A percentile compares a stretch with the other conserved stretches of the same genome.
These are phyloP conservation scores for Kandelia obovata DNA, from an alignment of 345 rosid species.

Conservation along the genomic window DNA sequence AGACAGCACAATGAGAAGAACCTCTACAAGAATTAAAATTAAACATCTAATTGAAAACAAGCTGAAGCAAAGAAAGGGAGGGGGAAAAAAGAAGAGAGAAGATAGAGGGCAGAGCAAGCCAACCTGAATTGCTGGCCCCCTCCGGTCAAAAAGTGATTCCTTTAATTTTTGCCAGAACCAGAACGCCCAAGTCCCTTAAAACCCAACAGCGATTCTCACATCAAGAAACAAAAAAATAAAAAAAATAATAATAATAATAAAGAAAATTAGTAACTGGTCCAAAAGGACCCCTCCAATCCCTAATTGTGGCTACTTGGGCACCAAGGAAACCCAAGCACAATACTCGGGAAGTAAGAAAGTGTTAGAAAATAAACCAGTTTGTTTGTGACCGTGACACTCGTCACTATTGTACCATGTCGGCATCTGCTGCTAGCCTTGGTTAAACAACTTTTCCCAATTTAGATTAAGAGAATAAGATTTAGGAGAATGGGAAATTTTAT, in stretches of 20 bases:
- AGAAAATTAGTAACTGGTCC: neutral
- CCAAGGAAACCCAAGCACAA: no score
- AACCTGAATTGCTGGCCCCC: neutral
- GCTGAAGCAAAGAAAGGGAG: neutral
- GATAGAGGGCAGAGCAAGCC: neutral
- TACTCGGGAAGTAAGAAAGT: no score
- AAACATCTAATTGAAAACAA: neutral
- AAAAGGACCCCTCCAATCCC: no score
- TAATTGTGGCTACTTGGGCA: no score
- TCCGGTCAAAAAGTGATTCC: neutral
- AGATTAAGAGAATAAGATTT: no score
- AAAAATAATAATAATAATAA: neutral
- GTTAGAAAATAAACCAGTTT: no score
- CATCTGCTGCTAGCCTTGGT: no score
- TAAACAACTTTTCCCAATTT: no score
- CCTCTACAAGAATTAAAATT: neutral
- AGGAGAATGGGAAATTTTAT: no score
- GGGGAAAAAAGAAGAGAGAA: neutral
- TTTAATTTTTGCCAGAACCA: neutral
- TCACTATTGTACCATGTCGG: no score
- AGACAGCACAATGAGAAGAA: neutral
- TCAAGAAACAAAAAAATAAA: neutral
- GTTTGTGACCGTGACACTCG: no score
- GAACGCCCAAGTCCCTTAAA: neutral
- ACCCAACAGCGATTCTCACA: conserved; percentile 1